phyloP scores from a whole-genome alignment of 305 asterid genomes.

The Lippia alba region DNA sequence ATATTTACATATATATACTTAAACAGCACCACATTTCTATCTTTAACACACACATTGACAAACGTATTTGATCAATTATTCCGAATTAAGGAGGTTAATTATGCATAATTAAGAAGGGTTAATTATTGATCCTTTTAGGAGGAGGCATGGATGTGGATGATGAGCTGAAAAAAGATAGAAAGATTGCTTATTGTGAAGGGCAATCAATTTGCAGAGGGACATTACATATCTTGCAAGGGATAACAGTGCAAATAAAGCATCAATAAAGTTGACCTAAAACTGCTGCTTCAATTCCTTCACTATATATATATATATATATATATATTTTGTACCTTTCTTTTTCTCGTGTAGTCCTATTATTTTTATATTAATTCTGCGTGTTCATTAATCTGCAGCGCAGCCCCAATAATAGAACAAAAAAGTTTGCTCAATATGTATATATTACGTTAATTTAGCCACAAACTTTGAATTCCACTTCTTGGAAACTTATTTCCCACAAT shows the following conservation, averaged over 20 bases:
- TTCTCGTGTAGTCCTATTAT: not conserved
- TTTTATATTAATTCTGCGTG: not conserved
- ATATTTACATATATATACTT: too few species aligned
- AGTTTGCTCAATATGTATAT: too few species aligned
- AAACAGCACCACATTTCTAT: too few species aligned
- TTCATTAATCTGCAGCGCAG: not conserved
- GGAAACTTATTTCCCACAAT: too few species aligned
- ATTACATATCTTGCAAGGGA: conserved; percentile 20
- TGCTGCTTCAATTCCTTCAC: not conserved
- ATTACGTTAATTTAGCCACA: too few species aligned
- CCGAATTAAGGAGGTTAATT: not conserved
- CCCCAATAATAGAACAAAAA: too few species aligned
- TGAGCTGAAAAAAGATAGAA: not conserved
- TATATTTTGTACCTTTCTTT: not conserved
- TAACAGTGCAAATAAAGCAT: conserved; percentile 27
- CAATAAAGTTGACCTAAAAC: not conserved
- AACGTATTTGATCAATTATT: too few species aligned
- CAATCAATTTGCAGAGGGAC: conserved; percentile 26
- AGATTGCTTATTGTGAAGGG: conserved; percentile 24
- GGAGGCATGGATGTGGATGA: not conserved
- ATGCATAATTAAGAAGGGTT: not conserved
- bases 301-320: too few species aligned
- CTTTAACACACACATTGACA: too few species aligned
- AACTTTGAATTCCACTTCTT: too few species aligned
- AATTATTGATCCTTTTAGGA: not conserved